phyloP scores from a whole-genome alignment of 441 rosid genomes.

The Eutrema salsugineum region DNA sequence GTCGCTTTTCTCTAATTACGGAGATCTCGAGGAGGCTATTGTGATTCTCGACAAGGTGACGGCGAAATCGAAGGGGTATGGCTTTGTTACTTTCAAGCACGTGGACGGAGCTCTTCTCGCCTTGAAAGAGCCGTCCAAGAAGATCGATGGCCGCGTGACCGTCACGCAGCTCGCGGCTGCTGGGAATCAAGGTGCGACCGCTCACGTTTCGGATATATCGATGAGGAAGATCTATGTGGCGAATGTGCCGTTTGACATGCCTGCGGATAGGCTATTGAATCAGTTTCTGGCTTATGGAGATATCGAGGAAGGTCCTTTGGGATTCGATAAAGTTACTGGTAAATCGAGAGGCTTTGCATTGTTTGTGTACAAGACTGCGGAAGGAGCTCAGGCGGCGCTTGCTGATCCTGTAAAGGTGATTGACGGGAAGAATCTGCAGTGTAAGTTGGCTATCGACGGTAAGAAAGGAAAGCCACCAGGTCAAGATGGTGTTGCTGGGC shows the following conservation, averaged over 20 bases:
- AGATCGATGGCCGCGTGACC: slow-evolving; percentile 84
- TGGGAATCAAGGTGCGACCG: slow-evolving; percentile 52
- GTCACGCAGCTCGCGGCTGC: slow-evolving; percentile 89
- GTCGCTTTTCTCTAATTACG: slow-evolving; percentile 58
- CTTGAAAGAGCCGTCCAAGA: slow-evolving; percentile 85
- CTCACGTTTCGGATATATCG: slow-evolving; percentile 42
- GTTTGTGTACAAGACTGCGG: slow-evolving; percentile 77
- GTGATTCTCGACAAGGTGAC: slow-evolving; percentile 86
- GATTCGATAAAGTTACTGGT: slow-evolving; percentile 83
- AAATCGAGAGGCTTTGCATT: slow-evolving; percentile 83
- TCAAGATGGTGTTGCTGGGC: slow-evolving; percentile 30
- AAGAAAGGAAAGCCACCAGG: slow-evolving; percentile 55
- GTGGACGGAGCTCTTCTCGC: slow-evolving; percentile 83
- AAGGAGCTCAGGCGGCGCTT: slow-evolving; percentile 84
- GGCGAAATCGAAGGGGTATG: slow-evolving; percentile 85
- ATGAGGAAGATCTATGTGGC: slow-evolving; percentile 82
- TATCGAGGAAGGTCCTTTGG: slow-evolving; percentile 93
- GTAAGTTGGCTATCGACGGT: slow-evolving; percentile 78
- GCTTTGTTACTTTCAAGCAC: slow-evolving; percentile 75
- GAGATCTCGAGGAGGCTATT: slow-evolving; percentile 84
- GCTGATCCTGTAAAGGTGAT: slow-evolving; percentile 69
- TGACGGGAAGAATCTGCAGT: slow-evolving; percentile 73
- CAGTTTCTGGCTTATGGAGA: slow-evolving; percentile 72
- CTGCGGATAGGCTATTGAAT: slow-evolving; percentile 65
- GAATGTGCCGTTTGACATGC: slow-evolving; percentile 77